These are phyloP conservation scores for Przewalskia tangutica DNA, from an alignment of 257 asterid species.

Conservation along the genomic window DNA sequence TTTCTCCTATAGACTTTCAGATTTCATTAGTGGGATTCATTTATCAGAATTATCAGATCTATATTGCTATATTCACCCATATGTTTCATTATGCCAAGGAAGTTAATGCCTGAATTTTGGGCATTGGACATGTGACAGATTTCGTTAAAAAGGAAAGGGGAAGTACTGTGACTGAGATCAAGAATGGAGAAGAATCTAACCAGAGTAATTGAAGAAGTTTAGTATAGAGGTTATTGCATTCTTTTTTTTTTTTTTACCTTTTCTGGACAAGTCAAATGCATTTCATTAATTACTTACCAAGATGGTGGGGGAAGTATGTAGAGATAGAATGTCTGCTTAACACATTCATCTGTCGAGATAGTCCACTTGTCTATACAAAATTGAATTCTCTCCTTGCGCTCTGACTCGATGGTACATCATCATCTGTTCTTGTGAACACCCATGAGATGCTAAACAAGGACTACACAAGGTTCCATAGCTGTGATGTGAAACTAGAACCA, in stretches of 20 bases:
- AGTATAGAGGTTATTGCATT: not conserved
- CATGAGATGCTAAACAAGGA: not conserved
- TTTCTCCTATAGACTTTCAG: too few species aligned
- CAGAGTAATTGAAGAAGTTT: not conserved
- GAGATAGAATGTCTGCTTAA: not conserved
- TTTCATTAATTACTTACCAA: not conserved
- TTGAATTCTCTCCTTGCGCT: not conserved
- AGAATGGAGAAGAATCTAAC: not conserved
- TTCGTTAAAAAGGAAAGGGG: not conserved
- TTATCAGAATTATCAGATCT: not conserved
- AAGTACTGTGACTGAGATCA: not conserved
- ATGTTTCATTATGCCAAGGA: not conserved
- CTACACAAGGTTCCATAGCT: not conserved
- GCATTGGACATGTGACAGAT: not conserved
- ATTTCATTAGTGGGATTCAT: not conserved
- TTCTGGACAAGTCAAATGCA: not conserved
- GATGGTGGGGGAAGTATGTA: not conserved
- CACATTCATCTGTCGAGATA: not conserved
- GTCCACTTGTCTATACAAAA: not conserved
- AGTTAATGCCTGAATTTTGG: not conserved
- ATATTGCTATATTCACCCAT: not conserved
- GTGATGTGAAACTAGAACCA: not conserved
- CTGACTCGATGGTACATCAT: not conserved
- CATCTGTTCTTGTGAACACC: not conserved
- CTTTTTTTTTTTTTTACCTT: not conserved